Conservation (phyloP, 1,284 basidiomycete genomes). For the Crucibulum parvulum region DNA sequence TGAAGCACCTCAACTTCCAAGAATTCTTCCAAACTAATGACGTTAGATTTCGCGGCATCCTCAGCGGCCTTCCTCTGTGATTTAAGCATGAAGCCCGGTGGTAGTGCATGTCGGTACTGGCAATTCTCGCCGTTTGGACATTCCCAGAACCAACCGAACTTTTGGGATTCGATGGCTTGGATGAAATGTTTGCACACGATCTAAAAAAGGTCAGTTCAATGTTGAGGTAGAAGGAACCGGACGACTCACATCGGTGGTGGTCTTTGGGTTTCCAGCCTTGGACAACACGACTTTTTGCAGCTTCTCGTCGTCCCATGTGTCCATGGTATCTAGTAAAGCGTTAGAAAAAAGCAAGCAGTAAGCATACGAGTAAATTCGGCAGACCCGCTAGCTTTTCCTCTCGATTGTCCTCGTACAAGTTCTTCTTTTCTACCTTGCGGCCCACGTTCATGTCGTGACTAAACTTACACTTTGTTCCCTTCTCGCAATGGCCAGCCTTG, state of each 20-base stretch:
- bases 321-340: conserved; percentile 86
- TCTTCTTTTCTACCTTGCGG: conserved; percentile 95
- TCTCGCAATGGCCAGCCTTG: conserved; percentile 90
- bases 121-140: conserved; percentile 89
- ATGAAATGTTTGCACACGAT: conserved; percentile 99
- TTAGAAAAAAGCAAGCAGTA: conserved; percentile 1
- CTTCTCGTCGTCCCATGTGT: conserved; percentile 97
- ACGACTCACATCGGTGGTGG: conserved; percentile 84
- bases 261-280: conserved; percentile 91
- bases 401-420: conserved; percentile 90
- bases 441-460: conserved; percentile 92
- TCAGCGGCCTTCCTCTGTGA: conserved; percentile 88
- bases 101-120: conserved; percentile 95
- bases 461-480: conserved; percentile 95
- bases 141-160: conserved; percentile 94
- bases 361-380: conserved; percentile 26
- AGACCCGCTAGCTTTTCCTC: conserved; percentile 82
- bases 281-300: conserved; percentile 86
- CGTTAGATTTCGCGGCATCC: conserved; percentile 87
- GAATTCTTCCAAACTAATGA: conserved; percentile 96
- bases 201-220: conserved; percentile 43
- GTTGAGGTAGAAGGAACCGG: conserved; percentile 2
- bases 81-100: conserved; percentile 95
- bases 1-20: conserved; percentile 89
- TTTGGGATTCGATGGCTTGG: conserved; percentile 93